Percentiles rank a stretch among this genome's conserved stretches.
These are phyloP conservation scores for Inga laurina DNA, from an alignment of 306 rosid species.

Conservation along the genomic window DNA sequence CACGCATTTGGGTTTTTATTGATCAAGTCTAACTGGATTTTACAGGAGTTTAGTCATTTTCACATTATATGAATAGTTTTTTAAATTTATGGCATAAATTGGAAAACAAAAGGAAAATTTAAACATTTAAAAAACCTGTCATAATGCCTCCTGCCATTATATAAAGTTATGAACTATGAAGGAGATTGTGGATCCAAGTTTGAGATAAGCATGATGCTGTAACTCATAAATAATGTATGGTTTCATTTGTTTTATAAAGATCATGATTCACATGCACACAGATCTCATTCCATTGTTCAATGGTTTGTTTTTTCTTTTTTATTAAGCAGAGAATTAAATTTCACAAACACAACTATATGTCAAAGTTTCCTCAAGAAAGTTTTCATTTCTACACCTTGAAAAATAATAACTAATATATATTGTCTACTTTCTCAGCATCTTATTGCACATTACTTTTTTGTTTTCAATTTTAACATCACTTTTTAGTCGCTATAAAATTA, in stretches of 20 bases:
- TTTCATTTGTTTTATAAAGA: no score
- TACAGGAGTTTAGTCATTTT: neutral
- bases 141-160: neutral
- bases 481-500: no score
- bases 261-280: neutral
- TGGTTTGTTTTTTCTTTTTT: no score
- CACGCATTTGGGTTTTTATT: no score
- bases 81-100: neutral
- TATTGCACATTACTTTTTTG: neutral
- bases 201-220: no score
- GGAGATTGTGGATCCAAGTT: neutral
- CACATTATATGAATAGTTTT: neutral
- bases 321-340: neutral
- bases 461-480: no score
- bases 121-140: neutral
- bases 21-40: neutral
- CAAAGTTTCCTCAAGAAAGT: no score
- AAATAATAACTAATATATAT: neutral
- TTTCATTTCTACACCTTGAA: neutral
- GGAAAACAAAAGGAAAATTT: neutral
- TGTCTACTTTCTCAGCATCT: neutral
- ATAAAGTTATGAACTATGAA: neutral
- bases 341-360: neutral
- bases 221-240: no score
- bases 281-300: neutral